These are phyloP conservation scores for Wolfiporia cocos DNA, from an alignment of 1,284 basidiomycete genomes.

Conservation along the genomic window DNA sequence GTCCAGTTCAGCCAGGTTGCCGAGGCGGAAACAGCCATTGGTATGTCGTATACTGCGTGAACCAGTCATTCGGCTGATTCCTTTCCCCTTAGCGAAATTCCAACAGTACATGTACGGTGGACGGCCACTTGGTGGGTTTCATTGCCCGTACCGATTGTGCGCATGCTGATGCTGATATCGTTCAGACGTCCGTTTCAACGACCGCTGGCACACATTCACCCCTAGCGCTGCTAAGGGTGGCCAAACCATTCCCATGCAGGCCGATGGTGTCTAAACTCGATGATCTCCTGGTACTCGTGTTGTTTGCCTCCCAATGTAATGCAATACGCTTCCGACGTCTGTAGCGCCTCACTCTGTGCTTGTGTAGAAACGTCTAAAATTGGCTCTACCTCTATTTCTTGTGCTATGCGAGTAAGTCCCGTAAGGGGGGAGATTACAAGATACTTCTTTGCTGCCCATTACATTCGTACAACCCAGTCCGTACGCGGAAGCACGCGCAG, in stretches of 20 bases:
- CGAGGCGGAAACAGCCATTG: constrained; percentile 93
- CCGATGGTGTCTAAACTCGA: constrained; percentile 17
- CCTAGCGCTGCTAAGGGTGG: constrained; percentile 81
- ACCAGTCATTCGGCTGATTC: not conserved
- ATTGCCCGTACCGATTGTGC: not conserved
- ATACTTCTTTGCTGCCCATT: constrained; percentile 3
- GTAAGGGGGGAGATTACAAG: constrained; percentile 7
- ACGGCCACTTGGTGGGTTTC: constrained; percentile 67
- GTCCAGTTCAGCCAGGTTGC: constrained; percentile 88
- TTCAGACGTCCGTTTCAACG: constrained; percentile 85
- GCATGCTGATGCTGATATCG: constrained; percentile 4
- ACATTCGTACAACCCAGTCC: constrained; percentile 6
- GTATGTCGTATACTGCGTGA: constrained; percentile 32
- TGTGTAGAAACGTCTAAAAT: constrained; percentile 5
- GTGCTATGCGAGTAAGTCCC: constrained; percentile 4
- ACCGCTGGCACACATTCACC: constrained; percentile 88
- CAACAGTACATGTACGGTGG: constrained; percentile 90
- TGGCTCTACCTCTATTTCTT: constrained; percentile 9
- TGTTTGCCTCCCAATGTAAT: too few relatives aligned
- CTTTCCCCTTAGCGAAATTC: constrained; percentile 72
- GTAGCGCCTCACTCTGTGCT: constrained; percentile 5
- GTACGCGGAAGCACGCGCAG: not conserved
- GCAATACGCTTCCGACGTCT: too few relatives aligned
- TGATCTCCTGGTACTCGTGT: too few relatives aligned
- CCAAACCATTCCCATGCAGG: constrained; percentile 40